Base-by-base conservation (phyloP, 352 stramenopile species). In the Elongisporangium prolatum region DNA sequence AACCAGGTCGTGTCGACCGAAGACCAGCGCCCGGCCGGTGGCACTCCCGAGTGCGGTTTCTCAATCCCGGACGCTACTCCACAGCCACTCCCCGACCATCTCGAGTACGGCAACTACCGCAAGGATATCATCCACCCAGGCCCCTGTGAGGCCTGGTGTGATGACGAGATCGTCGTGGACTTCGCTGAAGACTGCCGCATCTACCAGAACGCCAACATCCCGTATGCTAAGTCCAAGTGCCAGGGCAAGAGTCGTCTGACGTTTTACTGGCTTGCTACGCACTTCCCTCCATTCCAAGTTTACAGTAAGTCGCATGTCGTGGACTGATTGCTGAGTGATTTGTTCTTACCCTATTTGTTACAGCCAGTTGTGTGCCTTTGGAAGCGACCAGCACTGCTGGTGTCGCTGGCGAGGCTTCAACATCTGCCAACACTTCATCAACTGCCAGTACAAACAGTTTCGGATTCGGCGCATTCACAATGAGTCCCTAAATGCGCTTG, bases 81-180 rank as follows among this genome's bases (percentile, higher is more conserved):
- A 38, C 59, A 71, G 28, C 59, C 56, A 7, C 56, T 74, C 25
- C 67, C 67, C 0, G 56, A 69, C 25, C 47, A 74, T 50, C 49
- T 71, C n/a, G 64, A 73, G 55, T 74, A 65, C 47, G 59, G 59
- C 20, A 64, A 64, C 59, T 74, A 69, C 49, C 55, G 59, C 16
- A 68, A 68, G 10, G 61, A 67, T 13, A 70, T 72, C 54, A 75
- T 62, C 55, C 68, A 80, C 52, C 65, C 67, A 11, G 72, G 69
- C 16, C 69, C 72, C n/a, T 80, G 72, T 20, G 72, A 81, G 64
- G 64, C 61, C 13, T 81, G 69, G 67, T 81, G 69, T 44, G 72
- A 81, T 28, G 48, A 81, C 54, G 67, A 75, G 24, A 70, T 81
- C 18, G 67, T 69, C 11, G 28, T 80, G 16, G 60, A 60, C n/a